phyloP scores from a whole-genome alignment of 2,329 filamentous ascomycete species.

The Hymenoscyphus fructigenus region DNA sequence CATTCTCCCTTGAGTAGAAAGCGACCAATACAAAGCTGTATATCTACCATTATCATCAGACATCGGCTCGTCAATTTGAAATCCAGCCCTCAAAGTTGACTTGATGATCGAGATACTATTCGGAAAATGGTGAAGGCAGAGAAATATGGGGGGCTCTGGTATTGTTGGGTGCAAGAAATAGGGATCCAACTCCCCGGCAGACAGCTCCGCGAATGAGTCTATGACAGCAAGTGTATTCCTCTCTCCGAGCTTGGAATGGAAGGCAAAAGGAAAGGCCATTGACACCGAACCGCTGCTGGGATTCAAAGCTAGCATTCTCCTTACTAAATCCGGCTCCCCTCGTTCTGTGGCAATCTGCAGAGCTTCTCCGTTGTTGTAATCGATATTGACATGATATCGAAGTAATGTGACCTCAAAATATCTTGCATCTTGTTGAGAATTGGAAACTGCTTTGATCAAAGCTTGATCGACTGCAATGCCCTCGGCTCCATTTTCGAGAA shows the following conservation, averaged over 20 bases:
- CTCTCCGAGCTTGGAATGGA: slow-evolving; percentile 48
- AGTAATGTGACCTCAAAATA: slow-evolving; percentile 51
- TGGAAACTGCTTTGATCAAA: slow-evolving; percentile 52
- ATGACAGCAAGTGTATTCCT: slow-evolving; percentile 49
- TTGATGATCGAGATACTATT: slow-evolving; percentile 51
- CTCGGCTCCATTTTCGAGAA: slow-evolving; percentile 49
- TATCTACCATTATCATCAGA: slow-evolving; percentile 3
- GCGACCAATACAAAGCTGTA: slow-evolving; percentile 58
- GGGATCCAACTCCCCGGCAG: slow-evolving; percentile 46
- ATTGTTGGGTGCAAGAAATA: slow-evolving; percentile 48
- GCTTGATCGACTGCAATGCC: slow-evolving; percentile 53
- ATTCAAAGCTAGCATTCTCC: slow-evolving; percentile 49
- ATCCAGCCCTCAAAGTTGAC: slow-evolving; percentile 55
- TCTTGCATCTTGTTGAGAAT: slow-evolving; percentile 48
- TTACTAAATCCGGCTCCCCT: slow-evolving; percentile 50
- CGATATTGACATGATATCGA: slow-evolving; percentile 51
- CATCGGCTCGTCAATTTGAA: slow-evolving; percentile 59
- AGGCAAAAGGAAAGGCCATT: slow-evolving; percentile 54
- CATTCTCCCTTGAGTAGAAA: slow-evolving; percentile 62
- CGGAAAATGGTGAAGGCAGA: slow-evolving; percentile 54
- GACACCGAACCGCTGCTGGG: slow-evolving; percentile 52
- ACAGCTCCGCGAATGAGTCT: slow-evolving; percentile 50
- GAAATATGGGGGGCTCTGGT: slow-evolving; percentile 49
- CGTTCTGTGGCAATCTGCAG: slow-evolving; percentile 53
- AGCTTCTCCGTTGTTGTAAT: slow-evolving; percentile 53